Evolutionary conservation across 2,329 filamentous ascomycete genomes (phyloP), one percentile per base, ranked within the genome.

Genomic region (Chaetothyriales sp.): DNA sequence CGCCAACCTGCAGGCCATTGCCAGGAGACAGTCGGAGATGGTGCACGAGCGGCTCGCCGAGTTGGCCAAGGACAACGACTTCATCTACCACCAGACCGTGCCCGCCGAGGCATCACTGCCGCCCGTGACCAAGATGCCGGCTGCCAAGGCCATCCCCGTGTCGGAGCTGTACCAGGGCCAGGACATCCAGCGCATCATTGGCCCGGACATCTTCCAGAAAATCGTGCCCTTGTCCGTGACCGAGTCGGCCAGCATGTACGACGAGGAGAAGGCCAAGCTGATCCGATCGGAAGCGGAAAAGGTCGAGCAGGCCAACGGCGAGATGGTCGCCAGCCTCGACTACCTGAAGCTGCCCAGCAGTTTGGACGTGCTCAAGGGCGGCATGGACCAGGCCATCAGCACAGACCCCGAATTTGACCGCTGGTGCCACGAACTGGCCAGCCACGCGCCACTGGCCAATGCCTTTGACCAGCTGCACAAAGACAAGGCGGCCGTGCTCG

Each of bases 181-280:
- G 68, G 92, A 98, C 65, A 95, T 98, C 44, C 88, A 95, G 66
- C 80, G 89, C 22, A 97, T 98, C 56, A 97, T 94, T 40, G 94
- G 94, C 0, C 90, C 92, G 0, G 92, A 98, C 64, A 84, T 98
- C 49, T 98, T 98, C 69, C 83, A 92, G 60, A 94, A 94, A 67
- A 95, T 98, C 54, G 87, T 97, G 1, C 92, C 92, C 0, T 85
- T 97, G 72, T 86, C 89, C 2, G 90, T 98, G 1, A 98, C 92
- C 0, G 90, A 98, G 67, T 94, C 88, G 20, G 92, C 92, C 10
- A 97, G 92, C 71, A 71, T 97, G 61, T 98, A 98, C 66, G 92
- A 97, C 58, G 92, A 98, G 68, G 92, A 98, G 67, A 98, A 98
- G 70, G 92, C 92, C 10, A 97, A 98, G 67, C 71, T 98, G 52